Percentiles rank a stretch among this genome's conserved stretches.
Conservation (phyloP, 2,329 filamentous ascomycete species). For the Cryoendolithus antarcticus region DNA sequence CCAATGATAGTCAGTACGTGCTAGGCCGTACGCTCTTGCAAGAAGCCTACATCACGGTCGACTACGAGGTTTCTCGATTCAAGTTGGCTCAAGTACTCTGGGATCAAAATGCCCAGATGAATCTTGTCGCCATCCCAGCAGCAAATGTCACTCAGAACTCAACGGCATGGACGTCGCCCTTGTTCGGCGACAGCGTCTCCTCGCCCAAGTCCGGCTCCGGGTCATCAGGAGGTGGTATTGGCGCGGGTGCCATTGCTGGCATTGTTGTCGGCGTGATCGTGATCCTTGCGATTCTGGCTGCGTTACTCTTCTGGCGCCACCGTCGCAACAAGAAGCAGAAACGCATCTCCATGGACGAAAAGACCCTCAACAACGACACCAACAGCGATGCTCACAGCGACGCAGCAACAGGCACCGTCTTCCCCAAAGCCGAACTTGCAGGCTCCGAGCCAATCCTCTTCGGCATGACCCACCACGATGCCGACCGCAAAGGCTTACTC, state of each 20-base stretch:
- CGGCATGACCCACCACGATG: slow-evolving; percentile 6
- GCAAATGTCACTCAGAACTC: slow-evolving; percentile 3
- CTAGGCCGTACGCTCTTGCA: slow-evolving; percentile 30
- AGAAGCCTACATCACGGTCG: slow-evolving; percentile 28
- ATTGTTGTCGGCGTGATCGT: slow-evolving; percentile 1
- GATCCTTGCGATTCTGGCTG: neutral
- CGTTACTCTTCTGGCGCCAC: slow-evolving; percentile 10
- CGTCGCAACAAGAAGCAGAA: slow-evolving; percentile 8
- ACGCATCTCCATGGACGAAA: slow-evolving; percentile 1
- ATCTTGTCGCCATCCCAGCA: slow-evolving; percentile 18
- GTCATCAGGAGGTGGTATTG: neutral
- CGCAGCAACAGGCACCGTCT: slow-evolving; percentile 17
- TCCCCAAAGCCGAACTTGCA: slow-evolving; percentile 35
- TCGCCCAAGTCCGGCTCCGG: neutral
- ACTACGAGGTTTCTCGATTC: slow-evolving; percentile 18
- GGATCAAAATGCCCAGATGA: slow-evolving; percentile 11
- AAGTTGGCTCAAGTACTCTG: slow-evolving; percentile 28
- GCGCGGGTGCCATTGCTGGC: slow-evolving; percentile 1
- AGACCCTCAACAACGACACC: neutral
- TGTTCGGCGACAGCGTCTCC: neutral
- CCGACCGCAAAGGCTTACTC: slow-evolving; percentile 11
- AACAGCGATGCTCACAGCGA: too few relatives aligned
- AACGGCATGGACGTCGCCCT: slow-evolving; percentile 5
- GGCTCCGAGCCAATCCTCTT: slow-evolving; percentile 12
- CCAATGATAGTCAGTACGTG: slow-evolving; percentile 25